A percentile compares a stretch with the other conserved stretches of the same genome.
Evolutionary conservation across 352 stramenopile genomes (phyloP).

Genomic region (Saprolegnia parasitica): DNA sequence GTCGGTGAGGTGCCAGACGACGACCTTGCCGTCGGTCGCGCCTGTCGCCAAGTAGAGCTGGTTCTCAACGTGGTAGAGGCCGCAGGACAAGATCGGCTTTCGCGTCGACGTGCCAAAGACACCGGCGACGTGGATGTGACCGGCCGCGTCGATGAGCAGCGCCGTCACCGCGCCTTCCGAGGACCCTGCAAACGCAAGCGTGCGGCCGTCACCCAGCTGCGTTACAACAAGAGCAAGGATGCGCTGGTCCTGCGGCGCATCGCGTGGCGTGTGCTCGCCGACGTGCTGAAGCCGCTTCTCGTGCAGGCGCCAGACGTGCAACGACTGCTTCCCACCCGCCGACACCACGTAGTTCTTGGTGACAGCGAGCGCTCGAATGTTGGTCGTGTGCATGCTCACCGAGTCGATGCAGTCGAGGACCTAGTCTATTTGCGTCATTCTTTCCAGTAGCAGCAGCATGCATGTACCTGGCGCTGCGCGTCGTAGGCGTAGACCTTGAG

Average conservation of each 20-base stretch:
- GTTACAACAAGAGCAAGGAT: conserved; percentile 62
- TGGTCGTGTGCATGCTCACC: conserved; percentile 56
- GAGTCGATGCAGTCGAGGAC: conserved; percentile 13
- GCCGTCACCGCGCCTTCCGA: conserved; percentile 69
- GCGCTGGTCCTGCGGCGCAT: conserved; percentile 71
- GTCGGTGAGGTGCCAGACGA: conserved; percentile 54
- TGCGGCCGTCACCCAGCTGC: background rate
- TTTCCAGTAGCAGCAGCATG: background rate
- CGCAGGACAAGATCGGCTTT: conserved; percentile 78
- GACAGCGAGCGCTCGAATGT: conserved; percentile 53
- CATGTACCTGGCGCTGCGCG: background rate
- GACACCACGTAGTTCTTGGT: conserved; percentile 44
- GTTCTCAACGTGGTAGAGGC: conserved; percentile 38
- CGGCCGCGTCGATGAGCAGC: conserved; percentile 45
- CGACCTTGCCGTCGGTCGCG: conserved; percentile 75
- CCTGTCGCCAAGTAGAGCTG: conserved; percentile 59
- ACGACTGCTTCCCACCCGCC: conserved; percentile 70
- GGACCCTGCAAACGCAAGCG: conserved; percentile 65
- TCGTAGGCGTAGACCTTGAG: conserved; percentile 55
- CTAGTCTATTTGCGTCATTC: background rate
- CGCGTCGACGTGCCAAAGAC: conserved; percentile 47
- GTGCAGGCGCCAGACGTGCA: conserved; percentile 67
- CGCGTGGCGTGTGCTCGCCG: conserved; percentile 50
- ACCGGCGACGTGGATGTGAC: conserved; percentile 39
- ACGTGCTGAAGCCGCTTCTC: conserved; percentile 41